Percentiles rank a stretch among this genome's conserved stretches.
Conservation (phyloP, 495 filamentous ascomycete species). For the Pyronema domesticum region DNA sequence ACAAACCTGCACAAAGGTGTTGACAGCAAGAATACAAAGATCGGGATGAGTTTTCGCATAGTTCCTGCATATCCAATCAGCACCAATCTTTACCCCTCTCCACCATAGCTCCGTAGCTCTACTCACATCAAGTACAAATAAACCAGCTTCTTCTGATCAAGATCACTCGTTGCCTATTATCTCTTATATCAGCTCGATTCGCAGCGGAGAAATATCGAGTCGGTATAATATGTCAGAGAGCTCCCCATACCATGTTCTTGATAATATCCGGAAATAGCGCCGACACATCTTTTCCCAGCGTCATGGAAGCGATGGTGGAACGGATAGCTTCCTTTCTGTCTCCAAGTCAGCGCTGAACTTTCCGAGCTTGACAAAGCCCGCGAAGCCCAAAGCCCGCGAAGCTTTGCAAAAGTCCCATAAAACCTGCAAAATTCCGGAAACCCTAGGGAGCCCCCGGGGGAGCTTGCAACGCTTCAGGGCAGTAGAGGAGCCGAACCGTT, state of each 20-base stretch:
- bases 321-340: constrained; percentile 89
- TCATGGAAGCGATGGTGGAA: constrained; percentile 99
- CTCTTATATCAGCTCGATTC: neutral
- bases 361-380: neutral
- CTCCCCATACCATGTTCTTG: constrained; percentile 57
- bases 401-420: no score
- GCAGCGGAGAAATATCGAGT: neutral
- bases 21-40: constrained; percentile 96
- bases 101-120: neutral
- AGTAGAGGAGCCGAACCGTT: constrained; percentile 39
- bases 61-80: constrained; percentile 44
- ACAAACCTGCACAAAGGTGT: constrained; percentile 74
- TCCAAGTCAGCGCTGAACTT: neutral
- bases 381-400: neutral
- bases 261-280: constrained; percentile 93
- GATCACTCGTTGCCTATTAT: constrained; percentile 54
- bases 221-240: neutral
- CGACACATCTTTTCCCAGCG: constrained; percentile 93
- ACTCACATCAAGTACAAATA: constrained; percentile 94
- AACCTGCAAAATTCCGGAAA: neutral
- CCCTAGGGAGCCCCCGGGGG: neutral
- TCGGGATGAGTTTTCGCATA: constrained; percentile 99
- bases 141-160: constrained; percentile 99
- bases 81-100: constrained; percentile 13
- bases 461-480: neutral